Conservation (phyloP, 768 basidiomycete genomes). For the Podaxis sp. region DNA sequence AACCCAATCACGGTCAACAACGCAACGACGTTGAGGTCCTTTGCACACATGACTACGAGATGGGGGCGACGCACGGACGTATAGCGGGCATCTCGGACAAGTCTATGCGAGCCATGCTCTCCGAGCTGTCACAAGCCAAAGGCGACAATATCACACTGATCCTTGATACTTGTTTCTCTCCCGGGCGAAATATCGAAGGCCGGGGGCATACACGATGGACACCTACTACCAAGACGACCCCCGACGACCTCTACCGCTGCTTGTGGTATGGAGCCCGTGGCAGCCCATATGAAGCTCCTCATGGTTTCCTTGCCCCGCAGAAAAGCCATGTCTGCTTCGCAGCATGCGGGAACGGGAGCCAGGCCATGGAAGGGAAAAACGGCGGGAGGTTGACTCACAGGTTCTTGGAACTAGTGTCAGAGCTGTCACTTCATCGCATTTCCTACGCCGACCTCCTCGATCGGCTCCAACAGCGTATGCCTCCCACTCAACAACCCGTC, state of each 20-base stretch:
- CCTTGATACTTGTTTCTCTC: conserved; percentile 64
- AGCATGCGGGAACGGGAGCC: conserved; percentile 54
- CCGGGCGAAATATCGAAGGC: conserved; percentile 39
- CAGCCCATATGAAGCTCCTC: conserved; percentile 32
- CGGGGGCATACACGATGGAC: conserved; percentile 59
- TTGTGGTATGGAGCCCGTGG: conserved; percentile 53
- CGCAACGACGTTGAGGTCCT: conserved; percentile 48
- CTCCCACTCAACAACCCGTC: conserved; percentile 46
- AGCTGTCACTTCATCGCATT: conserved; percentile 51
- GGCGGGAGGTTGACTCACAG: conserved; percentile 62
- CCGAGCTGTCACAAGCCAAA: conserved; percentile 53
- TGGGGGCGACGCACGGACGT: conserved; percentile 42
- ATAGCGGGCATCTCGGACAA: conserved; percentile 68
- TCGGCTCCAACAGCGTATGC: conserved; percentile 37
- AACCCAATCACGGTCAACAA: conserved; percentile 32
- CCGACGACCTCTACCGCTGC: conserved; percentile 54
- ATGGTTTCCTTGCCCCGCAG: conserved; percentile 44
- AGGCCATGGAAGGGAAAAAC: conserved; percentile 59
- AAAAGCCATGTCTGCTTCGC: conserved; percentile 54
- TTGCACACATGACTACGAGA: conserved; percentile 68
- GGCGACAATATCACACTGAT: conserved; percentile 72
- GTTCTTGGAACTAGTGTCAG: conserved; percentile 48
- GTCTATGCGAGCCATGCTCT: conserved; percentile 61
- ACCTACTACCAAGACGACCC: conserved; percentile 50
- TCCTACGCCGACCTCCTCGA: conserved; percentile 50